Evolutionary conservation across 108 stramenopile genomes (phyloP).

Genomic region (Nannochloropsis gaditana): DNA sequence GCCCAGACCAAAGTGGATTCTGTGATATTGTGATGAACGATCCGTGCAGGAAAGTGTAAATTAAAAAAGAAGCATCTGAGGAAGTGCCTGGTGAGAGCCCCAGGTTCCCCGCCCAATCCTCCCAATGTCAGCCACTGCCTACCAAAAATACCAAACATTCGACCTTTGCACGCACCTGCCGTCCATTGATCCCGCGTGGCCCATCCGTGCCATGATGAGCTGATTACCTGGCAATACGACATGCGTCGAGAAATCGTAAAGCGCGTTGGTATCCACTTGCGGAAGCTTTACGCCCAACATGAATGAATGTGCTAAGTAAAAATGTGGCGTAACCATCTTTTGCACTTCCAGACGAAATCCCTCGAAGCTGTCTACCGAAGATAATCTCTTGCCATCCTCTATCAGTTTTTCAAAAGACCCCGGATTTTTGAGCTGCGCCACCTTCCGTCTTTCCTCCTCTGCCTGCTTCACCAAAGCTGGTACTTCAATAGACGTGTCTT

Average conservation of each 20-base stretch:
- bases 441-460: background rate
- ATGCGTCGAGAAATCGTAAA: slow-evolving; percentile 11
- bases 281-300: slow-evolving; percentile 9
- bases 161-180: slow-evolving; percentile 11
- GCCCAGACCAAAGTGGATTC: slow-evolving; percentile 6
- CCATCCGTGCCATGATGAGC: background rate
- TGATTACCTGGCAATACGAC: slow-evolving; percentile 4
- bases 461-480: background rate
- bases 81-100: too few relatives aligned
- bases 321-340: slow-evolving; percentile 11
- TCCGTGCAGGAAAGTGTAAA: too few relatives aligned
- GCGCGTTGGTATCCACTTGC: background rate
- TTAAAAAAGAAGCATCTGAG: too few relatives aligned
- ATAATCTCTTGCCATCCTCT: background rate
- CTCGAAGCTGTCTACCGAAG: background rate
- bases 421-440: slow-evolving; percentile 16
- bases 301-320: slow-evolving; percentile 17
- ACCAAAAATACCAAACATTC: too few relatives aligned
- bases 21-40: background rate
- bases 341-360: background rate
- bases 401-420: background rate
- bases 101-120: too few relatives aligned
- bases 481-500: background rate
- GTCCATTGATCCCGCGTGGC: background rate
- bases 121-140: too few relatives aligned